phyloP scores from a whole-genome alignment of 2,329 filamentous ascomycete species.

The Remersonia thermophila region DNA sequence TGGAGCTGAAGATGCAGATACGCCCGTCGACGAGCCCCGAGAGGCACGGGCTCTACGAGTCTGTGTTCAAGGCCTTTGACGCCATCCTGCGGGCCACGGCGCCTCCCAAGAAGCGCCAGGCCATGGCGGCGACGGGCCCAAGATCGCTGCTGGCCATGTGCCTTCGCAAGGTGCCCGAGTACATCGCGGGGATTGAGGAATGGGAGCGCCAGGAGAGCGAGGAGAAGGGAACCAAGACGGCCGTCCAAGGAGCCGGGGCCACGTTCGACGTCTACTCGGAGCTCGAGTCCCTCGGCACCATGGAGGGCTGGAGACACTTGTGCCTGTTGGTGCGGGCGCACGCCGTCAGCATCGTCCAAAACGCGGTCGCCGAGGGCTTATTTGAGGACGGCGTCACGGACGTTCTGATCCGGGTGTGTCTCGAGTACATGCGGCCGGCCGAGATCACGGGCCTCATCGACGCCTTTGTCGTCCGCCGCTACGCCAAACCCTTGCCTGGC shows the following conservation, averaged over 20 bases:
- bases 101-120: conserved; percentile 9
- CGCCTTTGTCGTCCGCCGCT: conserved; percentile 23
- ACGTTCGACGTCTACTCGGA: conserved; percentile 36
- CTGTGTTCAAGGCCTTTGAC: conserved; percentile 33
- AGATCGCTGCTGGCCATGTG: conserved; percentile 37
- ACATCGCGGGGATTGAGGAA: conserved; percentile 33
- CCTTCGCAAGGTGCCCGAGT: conserved; percentile 35
- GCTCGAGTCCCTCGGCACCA: conserved; percentile 31
- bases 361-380: conserved; percentile 30
- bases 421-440: conserved; percentile 21
- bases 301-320: conserved; percentile 34
- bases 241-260: conserved; percentile 25
- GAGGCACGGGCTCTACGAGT: conserved; percentile 29
- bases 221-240: conserved; percentile 25
- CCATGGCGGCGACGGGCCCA: conserved; percentile 11
- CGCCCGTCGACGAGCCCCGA: conserved; percentile 16
- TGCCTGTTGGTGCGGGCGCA: conserved; percentile 34
- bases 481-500: conserved; percentile 19
- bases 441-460: conserved; percentile 32
- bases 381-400: conserved; percentile 29
- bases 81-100: conserved; percentile 31
- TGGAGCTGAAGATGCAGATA: conserved; percentile 18
- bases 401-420: conserved; percentile 31
- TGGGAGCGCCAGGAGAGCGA: conserved; percentile 28
- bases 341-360: conserved; percentile 29